A percentile compares a stretch with the other conserved stretches of the same genome.
phyloP scores from a whole-genome alignment of 345 rosid genomes.

The Camelina sativa region DNA sequence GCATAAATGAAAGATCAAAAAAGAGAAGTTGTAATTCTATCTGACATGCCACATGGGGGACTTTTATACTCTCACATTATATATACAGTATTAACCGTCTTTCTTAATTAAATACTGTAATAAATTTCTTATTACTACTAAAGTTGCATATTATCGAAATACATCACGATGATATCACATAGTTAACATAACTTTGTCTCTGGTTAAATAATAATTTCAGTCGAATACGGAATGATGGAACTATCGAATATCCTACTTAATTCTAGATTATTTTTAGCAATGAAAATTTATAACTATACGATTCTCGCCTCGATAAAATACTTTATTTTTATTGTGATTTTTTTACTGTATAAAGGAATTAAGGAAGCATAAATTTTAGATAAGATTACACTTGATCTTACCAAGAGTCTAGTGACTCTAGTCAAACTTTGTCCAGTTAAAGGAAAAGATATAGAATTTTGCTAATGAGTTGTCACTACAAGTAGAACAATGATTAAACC shows the following conservation, averaged over 20 bases:
- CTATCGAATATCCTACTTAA: neutral
- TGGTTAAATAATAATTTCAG: neutral
- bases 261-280: neutral
- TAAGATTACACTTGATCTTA: slow-evolving; percentile 1
- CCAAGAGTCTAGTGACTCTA: neutral
- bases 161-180: neutral
- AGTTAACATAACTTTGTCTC: neutral
- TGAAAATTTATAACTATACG: neutral
- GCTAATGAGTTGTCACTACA: slow-evolving; percentile 28
- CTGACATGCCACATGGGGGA: slow-evolving; percentile 11
- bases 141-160: neutral
- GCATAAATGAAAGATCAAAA: neutral
- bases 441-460: slow-evolving; percentile 14
- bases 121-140: neutral
- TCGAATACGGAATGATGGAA: neutral
- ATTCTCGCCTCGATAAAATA: neutral
- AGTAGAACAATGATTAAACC: neutral
- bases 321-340: no score
- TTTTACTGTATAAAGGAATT: neutral
- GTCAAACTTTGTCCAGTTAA: neutral
- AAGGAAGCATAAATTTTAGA: neutral
- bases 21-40: neutral
- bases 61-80: neutral
- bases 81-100: neutral
- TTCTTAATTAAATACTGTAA: neutral